Evolutionary conservation across 1,284 basidiomycete species (phyloP).

Genomic region (Stereum hirsutum): DNA sequence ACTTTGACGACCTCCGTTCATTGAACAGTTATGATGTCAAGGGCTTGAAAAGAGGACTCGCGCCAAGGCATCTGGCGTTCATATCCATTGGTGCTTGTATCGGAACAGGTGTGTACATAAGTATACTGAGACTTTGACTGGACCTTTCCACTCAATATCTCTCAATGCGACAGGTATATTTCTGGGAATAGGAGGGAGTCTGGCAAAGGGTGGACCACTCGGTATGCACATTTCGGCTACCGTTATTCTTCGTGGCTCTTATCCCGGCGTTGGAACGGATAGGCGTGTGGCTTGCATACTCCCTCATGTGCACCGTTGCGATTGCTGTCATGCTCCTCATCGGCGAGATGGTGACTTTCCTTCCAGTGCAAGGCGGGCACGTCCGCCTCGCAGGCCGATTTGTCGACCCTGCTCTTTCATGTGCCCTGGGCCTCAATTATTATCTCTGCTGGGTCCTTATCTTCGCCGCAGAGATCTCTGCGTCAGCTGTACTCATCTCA

Average conservation of each 20-base stretch:
- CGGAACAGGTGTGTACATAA: not conserved
- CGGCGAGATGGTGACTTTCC: constrained; percentile 25
- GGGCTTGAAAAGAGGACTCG: not conserved
- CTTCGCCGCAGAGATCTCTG: constrained; percentile 72
- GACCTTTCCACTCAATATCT: not conserved
- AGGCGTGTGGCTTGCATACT: not conserved
- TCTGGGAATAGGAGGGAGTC: not conserved
- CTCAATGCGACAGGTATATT: not conserved
- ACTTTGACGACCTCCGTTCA: too few species aligned
- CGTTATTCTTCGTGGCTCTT: too few species aligned
- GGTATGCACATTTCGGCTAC: not conserved
- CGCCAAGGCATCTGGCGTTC: not conserved
- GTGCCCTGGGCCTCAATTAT: constrained; percentile 61
- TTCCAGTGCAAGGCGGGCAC: constrained; percentile 52
- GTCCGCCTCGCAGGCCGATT: constrained; percentile 76
- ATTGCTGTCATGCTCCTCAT: constrained; percentile 21
- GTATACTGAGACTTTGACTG: not conserved
- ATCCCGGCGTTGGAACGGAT: too few species aligned
- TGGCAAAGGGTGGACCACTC: not conserved
- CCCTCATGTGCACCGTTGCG: not conserved
- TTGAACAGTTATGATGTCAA: not conserved
- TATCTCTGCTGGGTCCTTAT: constrained; percentile 70
- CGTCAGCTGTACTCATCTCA: constrained; percentile 70
- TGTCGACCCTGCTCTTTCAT: constrained; percentile 73
- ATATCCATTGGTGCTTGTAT: not conserved